Base-by-base conservation (phyloP, 495 filamentous ascomycete species). In the Penicillium malachiteum region DNA sequence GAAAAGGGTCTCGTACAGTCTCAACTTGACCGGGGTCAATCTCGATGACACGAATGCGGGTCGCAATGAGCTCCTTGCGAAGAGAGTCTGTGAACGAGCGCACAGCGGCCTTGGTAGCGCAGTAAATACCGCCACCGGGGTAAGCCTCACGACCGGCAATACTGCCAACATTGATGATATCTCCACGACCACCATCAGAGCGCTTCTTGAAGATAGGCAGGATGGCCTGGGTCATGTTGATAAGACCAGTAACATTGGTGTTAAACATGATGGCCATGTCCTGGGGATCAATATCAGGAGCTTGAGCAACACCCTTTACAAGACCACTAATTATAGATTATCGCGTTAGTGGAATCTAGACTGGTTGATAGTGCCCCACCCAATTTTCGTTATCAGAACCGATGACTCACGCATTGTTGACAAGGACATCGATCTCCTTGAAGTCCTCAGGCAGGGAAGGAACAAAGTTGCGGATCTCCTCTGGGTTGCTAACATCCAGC, bases 21-120 rank as follows among this genome's bases (percentile, higher is more conserved):
- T 97, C 92, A 45, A 98, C 94, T 74, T 97, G 94, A 39, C 94
- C 94, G 7, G 94, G 94, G 65, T 97, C 94, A 56, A 98, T 79
- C 75, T 94, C 92, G 55, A 97, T 93, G 47, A 98, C 79, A 18
- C 94, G 75, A 47, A 98, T 93, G 42, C 92, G 79, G 5, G 91
- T 89, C 26, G 88, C 81, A 59, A 98, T 86, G 44, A 96, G 80
- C 78, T 98, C 94, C 76, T 87, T 90, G 62, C 94, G 81, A 62
- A 98, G 72, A 13, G 89, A 80, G 48, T 97, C 92, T 0, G 94
- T 95, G 75, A 97, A 98, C 50, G 79, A 87, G 45, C 88, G 85
- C 39, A 97, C 86, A 4, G 94, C 94, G 11, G 94, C 92, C 77
- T 98, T 98, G 45, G 89, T 93, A 3, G 94, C 91, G 72, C 94